These are phyloP conservation scores for Cladosporium austrohemisphaericum DNA, from an alignment of 2,329 filamentous ascomycete species.

Conservation along the genomic window DNA sequence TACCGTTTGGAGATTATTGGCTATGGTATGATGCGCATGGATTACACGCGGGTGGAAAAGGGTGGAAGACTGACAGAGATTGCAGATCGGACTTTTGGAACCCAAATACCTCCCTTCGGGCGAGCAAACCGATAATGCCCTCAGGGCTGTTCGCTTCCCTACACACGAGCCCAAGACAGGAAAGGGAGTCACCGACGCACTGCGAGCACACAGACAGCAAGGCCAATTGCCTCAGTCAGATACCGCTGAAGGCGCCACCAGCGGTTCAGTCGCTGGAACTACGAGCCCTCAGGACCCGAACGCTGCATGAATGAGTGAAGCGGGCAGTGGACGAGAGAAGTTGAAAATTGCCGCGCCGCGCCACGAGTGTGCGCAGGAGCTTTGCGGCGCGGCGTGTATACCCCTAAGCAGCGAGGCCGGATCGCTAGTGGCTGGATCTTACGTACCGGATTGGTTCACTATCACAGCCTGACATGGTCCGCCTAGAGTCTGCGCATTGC, in stretches of 20 bases:
- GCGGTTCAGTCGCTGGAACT: slow-evolving; percentile 19
- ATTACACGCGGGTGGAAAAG: neutral
- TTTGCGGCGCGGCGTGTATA: slow-evolving; percentile 5
- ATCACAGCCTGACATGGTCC: too few relatives aligned
- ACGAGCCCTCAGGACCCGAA: slow-evolving; percentile 38
- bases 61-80: neutral
- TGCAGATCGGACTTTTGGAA: slow-evolving; percentile 42
- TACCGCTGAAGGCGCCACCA: slow-evolving; percentile 12
- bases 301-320: slow-evolving; percentile 46
- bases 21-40: slow-evolving; percentile 57
- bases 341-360: slow-evolving; percentile 6
- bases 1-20: slow-evolving; percentile 78
- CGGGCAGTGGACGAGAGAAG: neutral
- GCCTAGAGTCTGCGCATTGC: too few relatives aligned
- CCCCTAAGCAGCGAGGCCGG: too few relatives aligned
- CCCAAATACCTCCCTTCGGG: slow-evolving; percentile 36
- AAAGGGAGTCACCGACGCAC: slow-evolving; percentile 9
- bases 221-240: slow-evolving; percentile 8
- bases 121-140: slow-evolving; percentile 30
- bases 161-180: slow-evolving; percentile 23
- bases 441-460: too few relatives aligned
- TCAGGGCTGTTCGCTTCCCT: slow-evolving; percentile 29
- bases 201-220: neutral
- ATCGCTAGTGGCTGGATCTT: too few relatives aligned
- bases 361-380: neutral